Percentiles rank a stretch among this genome's conserved stretches.
phyloP scores from a whole-genome alignment of 2,329 filamentous ascomycete species.

The Fonsecaea multimorphosa region DNA sequence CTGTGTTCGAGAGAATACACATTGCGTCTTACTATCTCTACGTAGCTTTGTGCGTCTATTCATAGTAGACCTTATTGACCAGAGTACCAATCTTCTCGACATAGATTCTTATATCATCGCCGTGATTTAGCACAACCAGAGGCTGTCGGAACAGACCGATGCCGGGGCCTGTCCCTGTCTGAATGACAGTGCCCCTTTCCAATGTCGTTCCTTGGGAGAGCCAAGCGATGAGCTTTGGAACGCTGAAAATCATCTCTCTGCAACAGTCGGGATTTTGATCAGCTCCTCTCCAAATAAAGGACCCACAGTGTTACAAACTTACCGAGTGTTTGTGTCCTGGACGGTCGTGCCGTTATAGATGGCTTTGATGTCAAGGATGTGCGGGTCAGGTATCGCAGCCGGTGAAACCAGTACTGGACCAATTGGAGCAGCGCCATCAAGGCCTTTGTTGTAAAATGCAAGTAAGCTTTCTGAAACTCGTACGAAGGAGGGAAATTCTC shows the following conservation, averaged over 20 bases:
- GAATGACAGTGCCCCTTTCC: conserved; percentile 46
- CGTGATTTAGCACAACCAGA: conserved; percentile 46
- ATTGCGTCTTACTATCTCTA: too few species aligned
- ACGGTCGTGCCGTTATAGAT: conserved; percentile 20
- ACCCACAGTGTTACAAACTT: not conserved
- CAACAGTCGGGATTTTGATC: too few species aligned
- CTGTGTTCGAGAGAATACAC: too few species aligned
- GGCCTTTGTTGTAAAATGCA: conserved; percentile 61
- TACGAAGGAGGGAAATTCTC: conserved; percentile 46
- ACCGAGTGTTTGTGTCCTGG: conserved; percentile 23
- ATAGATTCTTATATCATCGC: conserved; percentile 54
- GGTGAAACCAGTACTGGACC: conserved; percentile 38
- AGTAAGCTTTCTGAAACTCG: conserved; percentile 24
- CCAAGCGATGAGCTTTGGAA: conserved; percentile 45
- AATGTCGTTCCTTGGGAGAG: conserved; percentile 48
- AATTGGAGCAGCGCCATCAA: conserved; percentile 52
- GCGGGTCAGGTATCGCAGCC: conserved; percentile 46
- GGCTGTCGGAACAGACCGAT: conserved; percentile 51
- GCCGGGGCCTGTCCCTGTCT: conserved; percentile 51
- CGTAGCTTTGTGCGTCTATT: conserved; percentile 47
- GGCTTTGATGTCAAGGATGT: conserved; percentile 46
- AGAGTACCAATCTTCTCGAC: conserved; percentile 57
- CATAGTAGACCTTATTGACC: conserved; percentile 45
- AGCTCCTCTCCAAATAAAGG: too few species aligned
- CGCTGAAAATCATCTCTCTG: conserved; percentile 47